Evolutionary conservation across 2,329 filamentous ascomycete species (phyloP).

Genomic region (Ascochyta clinopodiicola): DNA sequence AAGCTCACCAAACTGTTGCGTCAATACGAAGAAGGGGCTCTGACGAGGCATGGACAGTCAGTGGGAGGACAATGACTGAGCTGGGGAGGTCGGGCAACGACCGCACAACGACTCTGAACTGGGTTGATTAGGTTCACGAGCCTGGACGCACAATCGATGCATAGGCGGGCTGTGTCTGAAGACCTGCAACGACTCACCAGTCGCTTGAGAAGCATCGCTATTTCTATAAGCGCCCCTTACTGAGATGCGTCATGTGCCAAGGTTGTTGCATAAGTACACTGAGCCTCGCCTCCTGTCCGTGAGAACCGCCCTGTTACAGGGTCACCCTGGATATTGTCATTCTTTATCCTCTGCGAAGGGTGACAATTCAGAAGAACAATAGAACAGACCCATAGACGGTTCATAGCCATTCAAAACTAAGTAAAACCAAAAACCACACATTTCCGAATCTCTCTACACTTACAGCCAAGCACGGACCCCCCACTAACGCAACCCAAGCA

Average conservation of each 20-base stretch:
- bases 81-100: neutral
- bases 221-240: neutral
- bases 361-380: neutral
- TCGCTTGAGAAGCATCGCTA: neutral
- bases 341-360: neutral
- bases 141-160: neutral
- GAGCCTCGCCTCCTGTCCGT: neutral
- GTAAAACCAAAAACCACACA: too few relatives aligned
- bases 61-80: neutral
- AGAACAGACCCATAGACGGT: neutral
- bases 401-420: neutral
- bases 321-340: neutral
- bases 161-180: neutral
- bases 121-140: neutral
- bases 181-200: neutral
- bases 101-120: neutral
- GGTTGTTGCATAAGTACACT: too few relatives aligned
- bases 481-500: constrained; percentile 1
- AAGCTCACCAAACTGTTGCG: constrained; percentile 16
- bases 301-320: neutral
- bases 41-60: neutral
- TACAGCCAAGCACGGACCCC: neutral
- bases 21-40: constrained; percentile 5
- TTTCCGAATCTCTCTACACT: too few relatives aligned
- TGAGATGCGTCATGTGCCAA: neutral